These are phyloP conservation scores for Centrapalus pauciflorus DNA, from an alignment of 129 eudicot genomes.

Conservation along the genomic window DNA sequence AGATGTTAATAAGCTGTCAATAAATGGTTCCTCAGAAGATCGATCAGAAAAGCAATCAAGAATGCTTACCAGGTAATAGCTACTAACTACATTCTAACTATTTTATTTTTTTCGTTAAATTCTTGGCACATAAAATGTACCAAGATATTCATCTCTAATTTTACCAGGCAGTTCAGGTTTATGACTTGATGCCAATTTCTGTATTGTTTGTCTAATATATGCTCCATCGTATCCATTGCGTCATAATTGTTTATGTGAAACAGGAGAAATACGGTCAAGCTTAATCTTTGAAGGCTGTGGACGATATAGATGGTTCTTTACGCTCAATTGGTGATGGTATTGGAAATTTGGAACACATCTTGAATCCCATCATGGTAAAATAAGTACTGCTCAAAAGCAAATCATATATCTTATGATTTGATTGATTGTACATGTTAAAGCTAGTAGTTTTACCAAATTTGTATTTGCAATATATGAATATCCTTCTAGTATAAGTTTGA, in stretches of 20 bases:
- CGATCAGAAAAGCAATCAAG: slow-evolving; percentile 3
- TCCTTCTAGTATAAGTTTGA: background rate
- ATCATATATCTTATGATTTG: slow-evolving; percentile 6
- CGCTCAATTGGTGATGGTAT: background rate
- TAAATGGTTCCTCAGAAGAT: background rate
- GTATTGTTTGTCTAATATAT: background rate
- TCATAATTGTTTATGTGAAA: slow-evolving; percentile 1
- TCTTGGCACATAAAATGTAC: no score
- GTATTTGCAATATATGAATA: background rate
- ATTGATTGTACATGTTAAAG: slow-evolving; percentile 11
- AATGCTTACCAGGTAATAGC: slow-evolving; percentile 19
- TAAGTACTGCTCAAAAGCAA: background rate
- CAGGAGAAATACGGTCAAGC: slow-evolving; percentile 14
- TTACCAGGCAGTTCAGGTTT: background rate
- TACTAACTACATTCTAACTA: background rate
- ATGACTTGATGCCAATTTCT: background rate
- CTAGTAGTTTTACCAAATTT: slow-evolving; percentile 4
- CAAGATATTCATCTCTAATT: no score
- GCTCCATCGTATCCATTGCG: background rate
- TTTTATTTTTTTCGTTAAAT: background rate
- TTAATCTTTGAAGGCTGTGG: slow-evolving; percentile 3
- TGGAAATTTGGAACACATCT: background rate
- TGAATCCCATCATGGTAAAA: slow-evolving; percentile 6
- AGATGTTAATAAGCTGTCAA: background rate
- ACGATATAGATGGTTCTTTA: background rate